Conservation (phyloP, 2,329 filamentous ascomycete genomes). For the Aureobasidium sp. region DNA sequence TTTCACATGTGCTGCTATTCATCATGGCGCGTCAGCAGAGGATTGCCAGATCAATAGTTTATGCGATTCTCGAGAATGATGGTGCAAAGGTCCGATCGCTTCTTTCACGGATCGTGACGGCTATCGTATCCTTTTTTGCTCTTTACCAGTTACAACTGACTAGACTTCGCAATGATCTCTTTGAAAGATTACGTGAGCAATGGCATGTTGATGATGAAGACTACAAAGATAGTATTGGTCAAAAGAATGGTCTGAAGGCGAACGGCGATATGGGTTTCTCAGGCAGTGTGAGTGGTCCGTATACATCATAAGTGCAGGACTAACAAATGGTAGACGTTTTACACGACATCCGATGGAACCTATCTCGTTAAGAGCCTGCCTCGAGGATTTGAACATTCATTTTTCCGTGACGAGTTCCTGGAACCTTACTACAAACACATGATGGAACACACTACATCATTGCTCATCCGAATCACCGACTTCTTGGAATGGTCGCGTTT, state of each 20-base stretch:
- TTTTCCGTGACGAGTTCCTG: slow-evolving; percentile 60
- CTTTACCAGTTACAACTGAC: slow-evolving; percentile 9
- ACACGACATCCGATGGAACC: slow-evolving; percentile 54
- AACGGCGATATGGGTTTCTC: slow-evolving; percentile 66
- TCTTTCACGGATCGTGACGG: background rate
- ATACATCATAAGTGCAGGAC: background rate
- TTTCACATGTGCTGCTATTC: background rate
- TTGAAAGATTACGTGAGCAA: slow-evolving; percentile 42
- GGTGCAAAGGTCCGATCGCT: slow-evolving; percentile 2
- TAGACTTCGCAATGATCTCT: slow-evolving; percentile 33
- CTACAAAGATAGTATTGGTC: slow-evolving; percentile 46
- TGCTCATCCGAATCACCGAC: slow-evolving; percentile 65
- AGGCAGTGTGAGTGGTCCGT: slow-evolving; percentile 45
- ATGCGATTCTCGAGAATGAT: slow-evolving; percentile 9
- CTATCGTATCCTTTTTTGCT: slow-evolving; percentile 12
- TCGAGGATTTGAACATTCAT: slow-evolving; percentile 59
- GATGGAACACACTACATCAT: slow-evolving; percentile 48
- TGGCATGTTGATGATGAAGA: slow-evolving; percentile 48
- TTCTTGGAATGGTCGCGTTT: slow-evolving; percentile 50
- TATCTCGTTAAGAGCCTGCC: slow-evolving; percentile 66
- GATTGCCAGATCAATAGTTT: slow-evolving; percentile 13
- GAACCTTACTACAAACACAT: slow-evolving; percentile 58
- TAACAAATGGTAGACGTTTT: slow-evolving; percentile 49
- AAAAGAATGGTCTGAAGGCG: slow-evolving; percentile 39
- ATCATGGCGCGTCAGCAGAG: slow-evolving; percentile 13